Conservation (phyloP, 176 grass and related monocot genomes). For the Puccinellia tenuiflora region DNA sequence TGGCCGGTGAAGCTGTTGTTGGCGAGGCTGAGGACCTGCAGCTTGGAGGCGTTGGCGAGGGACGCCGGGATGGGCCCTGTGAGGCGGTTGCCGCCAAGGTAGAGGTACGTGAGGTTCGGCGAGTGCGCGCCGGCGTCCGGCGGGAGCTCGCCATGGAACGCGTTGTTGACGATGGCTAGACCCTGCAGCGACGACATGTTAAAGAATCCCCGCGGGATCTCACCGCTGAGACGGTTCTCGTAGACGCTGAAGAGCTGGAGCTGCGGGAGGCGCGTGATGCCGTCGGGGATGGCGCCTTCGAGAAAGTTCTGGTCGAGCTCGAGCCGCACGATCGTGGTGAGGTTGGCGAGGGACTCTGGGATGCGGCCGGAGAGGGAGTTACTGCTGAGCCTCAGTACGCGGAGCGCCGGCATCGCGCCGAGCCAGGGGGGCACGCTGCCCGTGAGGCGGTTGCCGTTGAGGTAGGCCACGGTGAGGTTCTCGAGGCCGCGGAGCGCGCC, state of each 20-base stretch:
- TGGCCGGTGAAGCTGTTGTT: slow-evolving; percentile 40
- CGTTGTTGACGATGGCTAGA: slow-evolving; percentile 26
- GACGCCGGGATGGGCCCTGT: slow-evolving; percentile 24
- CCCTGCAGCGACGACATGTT: slow-evolving; percentile 31
- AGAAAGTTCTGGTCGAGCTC: background rate
- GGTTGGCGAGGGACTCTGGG: background rate
- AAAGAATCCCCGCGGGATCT: slow-evolving; percentile 19
- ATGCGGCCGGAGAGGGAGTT: slow-evolving; percentile 16
- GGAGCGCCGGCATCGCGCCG: background rate
- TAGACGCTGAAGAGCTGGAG: background rate
- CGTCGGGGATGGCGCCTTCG: background rate
- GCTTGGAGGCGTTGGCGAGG: slow-evolving; percentile 16
- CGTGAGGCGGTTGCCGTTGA: slow-evolving; percentile 1
- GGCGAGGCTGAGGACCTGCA: slow-evolving; percentile 5
- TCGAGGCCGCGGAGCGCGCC: background rate
- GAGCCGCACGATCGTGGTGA: background rate
- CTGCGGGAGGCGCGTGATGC: background rate
- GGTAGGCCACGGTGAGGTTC: background rate
- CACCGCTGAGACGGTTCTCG: slow-evolving; percentile 10
- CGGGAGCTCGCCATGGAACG: slow-evolving; percentile 19
- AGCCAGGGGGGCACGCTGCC: background rate
- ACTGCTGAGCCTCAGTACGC: fast-evolving
- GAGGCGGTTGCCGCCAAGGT: slow-evolving; percentile 32
- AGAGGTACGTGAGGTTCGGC: slow-evolving; percentile 16
- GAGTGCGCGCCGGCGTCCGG: background rate